These are phyloP conservation scores for Mortierella antarctica DNA, from an alignment of 192 early-diverging fungal species.

Conservation along the genomic window DNA sequence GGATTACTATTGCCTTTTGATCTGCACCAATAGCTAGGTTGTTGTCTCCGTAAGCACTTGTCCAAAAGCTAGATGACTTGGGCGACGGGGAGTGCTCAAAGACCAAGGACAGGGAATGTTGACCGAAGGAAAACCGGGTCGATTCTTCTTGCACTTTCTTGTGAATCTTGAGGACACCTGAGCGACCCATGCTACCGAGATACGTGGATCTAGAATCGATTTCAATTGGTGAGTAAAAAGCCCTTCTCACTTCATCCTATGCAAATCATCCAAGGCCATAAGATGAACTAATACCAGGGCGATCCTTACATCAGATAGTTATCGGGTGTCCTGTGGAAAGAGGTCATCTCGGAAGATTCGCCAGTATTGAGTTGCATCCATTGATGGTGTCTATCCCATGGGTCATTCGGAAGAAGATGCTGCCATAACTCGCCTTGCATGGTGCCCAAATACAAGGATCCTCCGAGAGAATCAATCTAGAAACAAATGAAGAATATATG, in stretches of 20 bases:
- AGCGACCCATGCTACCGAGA: conserved; percentile 25
- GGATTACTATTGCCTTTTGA: conserved; percentile 9
- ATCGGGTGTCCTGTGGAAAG: conserved; percentile 27
- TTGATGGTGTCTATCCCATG: neutral
- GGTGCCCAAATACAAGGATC: conserved; percentile 12
- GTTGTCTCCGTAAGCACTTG: conserved; percentile 11
- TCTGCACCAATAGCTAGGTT: conserved; percentile 27
- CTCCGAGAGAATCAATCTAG: conserved; percentile 9
- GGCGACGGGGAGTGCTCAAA: neutral
- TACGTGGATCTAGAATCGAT: conserved; percentile 24
- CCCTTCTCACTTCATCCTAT: neutral
- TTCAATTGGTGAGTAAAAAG: neutral
- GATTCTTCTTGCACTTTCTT: neutral
- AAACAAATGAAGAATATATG: neutral
- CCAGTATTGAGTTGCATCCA: conserved; percentile 5
- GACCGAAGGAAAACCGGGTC: neutral
- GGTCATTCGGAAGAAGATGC: neutral
- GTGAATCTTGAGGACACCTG: conserved; percentile 20
- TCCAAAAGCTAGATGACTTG: conserved; percentile 33
- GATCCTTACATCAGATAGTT: conserved; percentile 25
- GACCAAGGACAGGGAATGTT: too few species aligned
- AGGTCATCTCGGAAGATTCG: conserved; percentile 19
- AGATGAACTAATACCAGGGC: neutral
- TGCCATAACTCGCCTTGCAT: conserved; percentile 7
- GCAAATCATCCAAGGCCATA: neutral